phyloP scores from a whole-genome alignment of 495 filamentous ascomycete species.

The Penicillium samsonianum region DNA sequence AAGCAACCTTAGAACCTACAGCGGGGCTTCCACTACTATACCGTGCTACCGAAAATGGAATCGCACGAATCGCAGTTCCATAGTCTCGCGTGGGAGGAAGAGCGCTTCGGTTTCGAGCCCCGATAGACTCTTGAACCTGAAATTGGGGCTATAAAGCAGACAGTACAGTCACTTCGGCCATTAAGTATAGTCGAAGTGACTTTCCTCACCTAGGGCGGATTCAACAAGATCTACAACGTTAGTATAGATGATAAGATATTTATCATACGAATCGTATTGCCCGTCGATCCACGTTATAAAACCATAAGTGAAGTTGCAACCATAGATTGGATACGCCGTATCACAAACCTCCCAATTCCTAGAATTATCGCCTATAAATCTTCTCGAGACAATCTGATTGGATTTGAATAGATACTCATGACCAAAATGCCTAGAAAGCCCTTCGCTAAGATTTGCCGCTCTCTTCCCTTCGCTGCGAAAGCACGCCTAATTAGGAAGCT shows the following conservation, averaged over 20 bases:
- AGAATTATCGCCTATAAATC: slow-evolving; percentile 50
- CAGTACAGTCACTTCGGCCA: slow-evolving; percentile 12
- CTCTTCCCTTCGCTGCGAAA: slow-evolving; percentile 24
- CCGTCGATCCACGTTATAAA: slow-evolving; percentile 54
- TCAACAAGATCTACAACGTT: slow-evolving; percentile 16
- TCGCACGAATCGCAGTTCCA: neutral
- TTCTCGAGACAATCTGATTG: slow-evolving; percentile 46
- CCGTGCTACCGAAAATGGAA: neutral
- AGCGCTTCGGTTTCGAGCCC: neutral
- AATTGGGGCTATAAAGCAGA: slow-evolving; percentile 5
- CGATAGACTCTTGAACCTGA: slow-evolving; percentile 11
- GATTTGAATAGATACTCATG: slow-evolving; percentile 64
- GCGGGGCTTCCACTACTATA: neutral
- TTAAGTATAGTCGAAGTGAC: slow-evolving; percentile 7
- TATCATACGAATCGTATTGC: slow-evolving; percentile 55
- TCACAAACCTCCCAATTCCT: slow-evolving; percentile 55
- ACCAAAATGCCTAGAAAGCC: slow-evolving; percentile 45
- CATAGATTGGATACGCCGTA: slow-evolving; percentile 43
- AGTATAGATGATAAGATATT: slow-evolving; percentile 17
- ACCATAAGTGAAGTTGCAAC: slow-evolving; percentile 59
- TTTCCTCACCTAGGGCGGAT: slow-evolving; percentile 13
- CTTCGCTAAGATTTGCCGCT: slow-evolving; percentile 42
- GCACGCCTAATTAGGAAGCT: slow-evolving; percentile 6
- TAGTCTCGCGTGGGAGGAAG: neutral
- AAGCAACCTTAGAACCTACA: too few relatives aligned